A percentile compares a stretch with the other conserved stretches of the same genome.
These are phyloP conservation scores for Daldinia loculata DNA, from an alignment of 495 filamentous ascomycete genomes.

Conservation along the genomic window DNA sequence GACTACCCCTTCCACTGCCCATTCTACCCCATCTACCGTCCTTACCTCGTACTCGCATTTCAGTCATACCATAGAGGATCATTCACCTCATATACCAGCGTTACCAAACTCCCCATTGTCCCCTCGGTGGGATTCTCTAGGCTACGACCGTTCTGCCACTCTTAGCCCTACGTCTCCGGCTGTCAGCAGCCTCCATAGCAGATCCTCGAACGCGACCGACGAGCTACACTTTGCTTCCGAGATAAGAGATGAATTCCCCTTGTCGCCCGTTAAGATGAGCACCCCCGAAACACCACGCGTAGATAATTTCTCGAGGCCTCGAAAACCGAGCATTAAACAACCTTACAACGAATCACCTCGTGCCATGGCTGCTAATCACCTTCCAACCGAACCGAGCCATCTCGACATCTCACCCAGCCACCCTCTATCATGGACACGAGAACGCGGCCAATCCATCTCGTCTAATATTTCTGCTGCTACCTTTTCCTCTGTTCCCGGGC, in stretches of 20 bases:
- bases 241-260: slow-evolving; percentile 44
- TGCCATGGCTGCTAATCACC: slow-evolving; percentile 42
- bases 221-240: slow-evolving; percentile 36
- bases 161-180: slow-evolving; percentile 38
- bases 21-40: slow-evolving; percentile 29
- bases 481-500: slow-evolving; percentile 50
- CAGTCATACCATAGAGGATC: slow-evolving; percentile 33
- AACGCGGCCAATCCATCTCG: slow-evolving; percentile 55
- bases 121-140: slow-evolving; percentile 56
- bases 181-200: slow-evolving; percentile 26
- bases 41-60: slow-evolving; percentile 34
- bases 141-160: slow-evolving; percentile 28
- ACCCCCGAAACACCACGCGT: slow-evolving; percentile 44
- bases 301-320: slow-evolving; percentile 64
- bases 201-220: slow-evolving; percentile 39
- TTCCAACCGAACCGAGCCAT: slow-evolving; percentile 43
- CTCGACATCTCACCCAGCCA: slow-evolving; percentile 44
- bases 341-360: slow-evolving; percentile 49
- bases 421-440: slow-evolving; percentile 49
- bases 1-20: slow-evolving; percentile 36
- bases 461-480: slow-evolving; percentile 58
- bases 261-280: slow-evolving; percentile 38
- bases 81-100: slow-evolving; percentile 36
- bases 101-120: slow-evolving; percentile 47
- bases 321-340: slow-evolving; percentile 57